Percentiles rank a stretch among this genome's conserved stretches.
Evolutionary conservation across 2,329 filamentous ascomycete species (phyloP).

Genomic region (Fusarium globosum): DNA sequence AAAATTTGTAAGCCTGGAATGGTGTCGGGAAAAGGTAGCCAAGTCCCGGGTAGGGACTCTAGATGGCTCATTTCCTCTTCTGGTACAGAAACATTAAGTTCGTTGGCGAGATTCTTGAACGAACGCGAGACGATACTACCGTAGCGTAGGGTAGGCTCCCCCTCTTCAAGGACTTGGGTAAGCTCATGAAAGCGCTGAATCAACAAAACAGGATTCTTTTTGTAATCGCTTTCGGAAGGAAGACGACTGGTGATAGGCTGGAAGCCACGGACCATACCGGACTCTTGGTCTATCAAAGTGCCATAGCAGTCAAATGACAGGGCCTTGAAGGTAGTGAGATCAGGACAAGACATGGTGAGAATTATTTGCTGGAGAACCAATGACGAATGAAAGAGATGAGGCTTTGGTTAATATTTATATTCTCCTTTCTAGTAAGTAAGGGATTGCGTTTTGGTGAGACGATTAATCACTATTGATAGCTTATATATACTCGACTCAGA

Average conservation of each 20-base stretch:
- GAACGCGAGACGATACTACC: not conserved
- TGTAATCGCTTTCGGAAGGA: not conserved
- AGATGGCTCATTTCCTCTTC: not conserved
- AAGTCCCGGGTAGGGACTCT: not conserved
- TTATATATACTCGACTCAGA: not conserved
- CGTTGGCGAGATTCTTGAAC: not conserved
- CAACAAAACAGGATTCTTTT: not conserved
- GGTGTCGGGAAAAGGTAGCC: constrained; percentile 9
- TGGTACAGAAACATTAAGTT: not conserved
- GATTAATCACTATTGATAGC: accelerated
- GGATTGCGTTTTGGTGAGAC: accelerated
- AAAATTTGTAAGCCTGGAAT: not conserved
- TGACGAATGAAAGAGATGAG: too few species aligned
- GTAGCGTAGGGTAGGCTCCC: constrained; percentile 5
- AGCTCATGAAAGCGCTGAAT: not conserved
- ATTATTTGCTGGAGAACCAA: too few species aligned
- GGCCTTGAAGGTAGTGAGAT: constrained; percentile 7
- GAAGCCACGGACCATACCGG: constrained; percentile 5
- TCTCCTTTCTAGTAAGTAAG: accelerated
- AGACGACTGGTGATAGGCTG: constrained; percentile 1
- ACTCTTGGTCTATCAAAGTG: constrained; percentile 15
- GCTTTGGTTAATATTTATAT: accelerated
- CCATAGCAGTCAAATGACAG: constrained; percentile 18
- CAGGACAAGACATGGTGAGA: not conserved
- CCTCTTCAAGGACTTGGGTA: not conserved